Base-by-base conservation (phyloP, 192 early-diverging fungal genomes). In the Coemansia sp. region DNA sequence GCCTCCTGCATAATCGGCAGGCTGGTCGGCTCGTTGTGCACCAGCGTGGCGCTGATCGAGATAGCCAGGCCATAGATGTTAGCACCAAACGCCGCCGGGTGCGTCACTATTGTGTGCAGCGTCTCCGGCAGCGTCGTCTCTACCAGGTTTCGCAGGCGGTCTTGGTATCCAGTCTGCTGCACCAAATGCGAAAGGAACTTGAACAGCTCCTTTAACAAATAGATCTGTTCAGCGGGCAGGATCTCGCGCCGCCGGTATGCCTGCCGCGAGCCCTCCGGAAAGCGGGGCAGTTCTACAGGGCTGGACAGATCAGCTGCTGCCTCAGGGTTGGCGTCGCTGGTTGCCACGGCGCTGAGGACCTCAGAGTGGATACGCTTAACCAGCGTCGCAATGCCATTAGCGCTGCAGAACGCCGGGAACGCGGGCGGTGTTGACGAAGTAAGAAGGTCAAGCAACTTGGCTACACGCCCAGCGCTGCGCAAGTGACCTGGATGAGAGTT, bases 1-100 rank as follows among this genome's bases (percentile, higher is more conserved):
- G 90, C 85, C 78, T 99, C 98, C 76, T 99, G 98, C 42, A 99
- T 87, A 63, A 99, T 97, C 10, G 92, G 77, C 31, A 99, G 80
- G 15, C 90, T 95, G 1, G 97, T 98, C 2, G 98, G 98, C 66
- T 99, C 98, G 70, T 99, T 99, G 73, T 99, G 95, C 42, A 99
- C 95, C 60, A 99, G 93, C 5, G 93, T 95, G 0, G 97, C 90
- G 88, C 94, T 95, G 44, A 96, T 92, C 73, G 96, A 95, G 68
- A 96, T 92, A 0, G 95, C 94, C 52, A 93, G 85, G 18, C 95
- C 94, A 73, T 93, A 95, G 4, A 96, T 85, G 61, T 91, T 92
- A 43, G 86, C 88, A 29, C 95, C 95, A 80, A 96, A 97, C 22
- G 90, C 85, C 10, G 87, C 85, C 1, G 92, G 89, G 41, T 93